These are phyloP conservation scores for Rhodotorula sp. DNA, from an alignment of 1,284 basidiomycete genomes.

Conservation along the genomic window DNA sequence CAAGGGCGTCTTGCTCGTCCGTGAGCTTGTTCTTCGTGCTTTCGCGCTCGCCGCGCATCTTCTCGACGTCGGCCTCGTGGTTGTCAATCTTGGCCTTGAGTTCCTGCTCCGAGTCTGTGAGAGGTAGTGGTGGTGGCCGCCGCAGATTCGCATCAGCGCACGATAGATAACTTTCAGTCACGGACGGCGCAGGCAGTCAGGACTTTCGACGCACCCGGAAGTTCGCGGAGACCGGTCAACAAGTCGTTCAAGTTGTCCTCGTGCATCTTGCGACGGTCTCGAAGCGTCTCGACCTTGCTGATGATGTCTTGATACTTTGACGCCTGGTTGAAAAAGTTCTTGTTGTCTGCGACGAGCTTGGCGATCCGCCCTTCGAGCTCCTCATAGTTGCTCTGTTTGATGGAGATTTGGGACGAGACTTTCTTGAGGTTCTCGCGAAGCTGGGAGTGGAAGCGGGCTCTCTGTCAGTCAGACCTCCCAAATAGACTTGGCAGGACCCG, in stretches of 20 bases:
- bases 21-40: slow-evolving; percentile 57
- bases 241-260: slow-evolving; percentile 64
- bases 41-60: slow-evolving; percentile 57
- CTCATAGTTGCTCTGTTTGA: slow-evolving; percentile 73
- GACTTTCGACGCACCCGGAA: slow-evolving; percentile 59
- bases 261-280: slow-evolving; percentile 65
- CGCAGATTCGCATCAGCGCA: no score
- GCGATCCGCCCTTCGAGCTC: slow-evolving; percentile 67
- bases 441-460: slow-evolving; percentile 48
- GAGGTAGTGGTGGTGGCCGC: no score
- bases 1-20: slow-evolving; percentile 63
- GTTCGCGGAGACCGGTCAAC: slow-evolving; percentile 58
- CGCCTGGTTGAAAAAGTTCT: slow-evolving; percentile 76
- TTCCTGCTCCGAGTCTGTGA: slow-evolving; percentile 71
- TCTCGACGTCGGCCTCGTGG: slow-evolving; percentile 66
- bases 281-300: slow-evolving; percentile 65
- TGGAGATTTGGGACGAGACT: slow-evolving; percentile 61
- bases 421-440: slow-evolving; percentile 68
- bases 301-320: slow-evolving; percentile 82
- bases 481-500: no score
- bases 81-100: slow-evolving; percentile 66
- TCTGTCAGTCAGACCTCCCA: background rate
- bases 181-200: background rate
- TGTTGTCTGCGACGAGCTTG: slow-evolving; percentile 68
- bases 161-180: background rate